phyloP scores from a whole-genome alignment of 176 grass and related monocot genomes.

The Paspalum vaginatum region DNA sequence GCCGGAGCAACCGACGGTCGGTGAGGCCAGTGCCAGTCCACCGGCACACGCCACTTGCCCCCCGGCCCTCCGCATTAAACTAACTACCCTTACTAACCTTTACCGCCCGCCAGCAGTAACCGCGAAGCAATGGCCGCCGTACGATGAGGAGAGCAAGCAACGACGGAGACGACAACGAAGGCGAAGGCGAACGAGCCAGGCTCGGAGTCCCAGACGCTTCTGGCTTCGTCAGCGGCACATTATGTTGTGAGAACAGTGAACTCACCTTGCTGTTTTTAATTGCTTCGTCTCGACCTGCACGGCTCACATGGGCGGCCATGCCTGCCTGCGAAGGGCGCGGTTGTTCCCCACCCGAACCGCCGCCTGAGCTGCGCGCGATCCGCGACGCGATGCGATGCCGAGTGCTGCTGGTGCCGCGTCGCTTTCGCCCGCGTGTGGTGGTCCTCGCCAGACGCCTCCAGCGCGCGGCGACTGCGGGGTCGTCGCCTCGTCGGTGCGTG shows the following conservation, averaged over 20 bases:
- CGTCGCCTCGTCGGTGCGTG: background rate
- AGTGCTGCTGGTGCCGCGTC: conserved; percentile 13
- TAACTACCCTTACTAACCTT: background rate
- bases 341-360: conserved; percentile 8
- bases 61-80: background rate
- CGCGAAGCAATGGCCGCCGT: background rate
- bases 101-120: background rate
- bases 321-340: background rate
- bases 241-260: background rate
- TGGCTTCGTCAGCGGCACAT: too few relatives aligned
- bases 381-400: background rate
- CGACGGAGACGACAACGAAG: background rate
- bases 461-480: background rate
- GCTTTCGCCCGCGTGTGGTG: background rate
- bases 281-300: too few relatives aligned
- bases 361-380: too few relatives aligned
- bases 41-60: conserved; percentile 13
- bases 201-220: background rate
- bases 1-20: conserved; percentile 17
- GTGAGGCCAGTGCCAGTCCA: background rate
- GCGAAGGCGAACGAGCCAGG: background rate
- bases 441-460: background rate
- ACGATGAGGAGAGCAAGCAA: background rate
- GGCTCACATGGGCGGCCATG: conserved; percentile 6
- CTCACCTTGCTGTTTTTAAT: too few relatives aligned